phyloP scores from a whole-genome alignment of 306 rosid species.

The Malus asiatica region DNA sequence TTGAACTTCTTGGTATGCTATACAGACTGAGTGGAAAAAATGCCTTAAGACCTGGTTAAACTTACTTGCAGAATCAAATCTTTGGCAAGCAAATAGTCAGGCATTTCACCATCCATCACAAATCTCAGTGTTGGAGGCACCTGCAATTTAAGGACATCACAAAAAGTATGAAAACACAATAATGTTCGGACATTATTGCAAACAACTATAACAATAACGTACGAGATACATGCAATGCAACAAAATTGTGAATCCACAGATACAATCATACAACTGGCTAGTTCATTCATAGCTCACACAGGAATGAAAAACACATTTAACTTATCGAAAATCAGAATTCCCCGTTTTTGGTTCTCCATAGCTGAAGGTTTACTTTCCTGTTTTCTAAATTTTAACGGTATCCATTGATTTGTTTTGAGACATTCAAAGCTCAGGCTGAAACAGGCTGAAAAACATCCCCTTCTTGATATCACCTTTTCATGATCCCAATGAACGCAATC shows the following conservation, averaged over 20 bases:
- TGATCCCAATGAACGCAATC: no score
- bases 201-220: background rate
- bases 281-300: background rate
- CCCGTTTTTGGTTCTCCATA: background rate
- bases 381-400: background rate
- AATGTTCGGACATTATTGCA: background rate
- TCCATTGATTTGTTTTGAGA: background rate
- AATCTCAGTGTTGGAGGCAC: slow-evolving; percentile 90
- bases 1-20: background rate
- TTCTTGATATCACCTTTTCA: background rate
- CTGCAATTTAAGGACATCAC: slow-evolving; percentile 27
- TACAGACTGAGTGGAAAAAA: background rate
- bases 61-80: slow-evolving; percentile 91
- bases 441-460: background rate
- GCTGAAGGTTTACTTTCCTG: background rate
- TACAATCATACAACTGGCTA: background rate
- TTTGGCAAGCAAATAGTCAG: slow-evolving; percentile 81
- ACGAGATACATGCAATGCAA: background rate
- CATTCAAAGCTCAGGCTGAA: background rate
- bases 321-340: background rate
- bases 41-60: background rate
- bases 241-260: background rate
- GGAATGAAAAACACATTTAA: background rate
- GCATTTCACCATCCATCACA: slow-evolving; percentile 93
- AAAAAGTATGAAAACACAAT: background rate